Evolutionary conservation across 2,329 filamentous ascomycete genomes (phyloP).

Genomic region (Penicillium sp.): DNA sequence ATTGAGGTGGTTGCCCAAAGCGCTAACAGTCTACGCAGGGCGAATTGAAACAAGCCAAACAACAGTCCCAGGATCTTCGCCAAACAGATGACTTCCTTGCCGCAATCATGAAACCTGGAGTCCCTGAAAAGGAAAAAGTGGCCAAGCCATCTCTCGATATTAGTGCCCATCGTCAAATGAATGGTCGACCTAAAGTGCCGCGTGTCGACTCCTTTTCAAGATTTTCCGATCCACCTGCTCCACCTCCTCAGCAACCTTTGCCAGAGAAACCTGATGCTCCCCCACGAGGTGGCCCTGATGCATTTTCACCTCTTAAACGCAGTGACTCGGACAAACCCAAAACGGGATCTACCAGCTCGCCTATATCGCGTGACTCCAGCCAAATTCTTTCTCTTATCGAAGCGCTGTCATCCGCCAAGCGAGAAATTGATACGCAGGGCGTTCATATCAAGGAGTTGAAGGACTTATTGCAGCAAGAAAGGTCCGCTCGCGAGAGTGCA

Average conservation of each 20-base stretch:
- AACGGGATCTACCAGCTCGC: constrained; percentile 39
- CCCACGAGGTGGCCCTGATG: constrained; percentile 42
- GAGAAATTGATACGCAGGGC: constrained; percentile 78
- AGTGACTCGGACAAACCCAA: constrained; percentile 70
- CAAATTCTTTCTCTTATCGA: constrained; percentile 82
- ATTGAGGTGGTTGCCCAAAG: not conserved
- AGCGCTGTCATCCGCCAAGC: constrained; percentile 73
- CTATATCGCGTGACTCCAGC: constrained; percentile 53
- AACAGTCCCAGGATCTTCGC: constrained; percentile 79
- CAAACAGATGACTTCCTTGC: constrained; percentile 77
- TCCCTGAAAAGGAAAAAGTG: constrained; percentile 46
- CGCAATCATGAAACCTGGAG: constrained; percentile 66
- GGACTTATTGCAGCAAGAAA: constrained; percentile 68
- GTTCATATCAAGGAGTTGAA: constrained; percentile 76
- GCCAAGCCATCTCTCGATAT: constrained; percentile 42
- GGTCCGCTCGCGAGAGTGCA: constrained; percentile 72
- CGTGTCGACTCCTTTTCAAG: constrained; percentile 72
- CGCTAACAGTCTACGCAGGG: constrained; percentile 51
- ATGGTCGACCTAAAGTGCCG: constrained; percentile 43
- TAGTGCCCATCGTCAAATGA: constrained; percentile 43
- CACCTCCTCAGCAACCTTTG: constrained; percentile 84
- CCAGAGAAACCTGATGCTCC: constrained; percentile 80
- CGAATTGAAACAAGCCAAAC: constrained; percentile 82
- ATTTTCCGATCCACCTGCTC: constrained; percentile 88
- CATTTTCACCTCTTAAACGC: constrained; percentile 59